Base-by-base conservation (phyloP, 176 grass and related monocot genomes). In the Microstegium vimineum region DNA sequence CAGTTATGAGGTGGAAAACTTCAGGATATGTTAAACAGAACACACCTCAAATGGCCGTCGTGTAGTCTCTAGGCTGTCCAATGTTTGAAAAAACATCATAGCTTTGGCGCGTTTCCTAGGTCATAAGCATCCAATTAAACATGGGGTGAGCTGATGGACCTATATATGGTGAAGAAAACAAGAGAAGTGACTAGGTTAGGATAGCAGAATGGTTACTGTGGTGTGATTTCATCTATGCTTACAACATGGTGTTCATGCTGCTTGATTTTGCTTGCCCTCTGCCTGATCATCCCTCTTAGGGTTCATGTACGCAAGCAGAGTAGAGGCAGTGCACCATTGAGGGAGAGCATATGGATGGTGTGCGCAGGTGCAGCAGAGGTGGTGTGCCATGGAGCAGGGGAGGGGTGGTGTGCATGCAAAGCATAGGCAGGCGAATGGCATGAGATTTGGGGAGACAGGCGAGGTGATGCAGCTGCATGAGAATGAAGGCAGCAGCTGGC, bases 1-100 rank as follows among this genome's bases (percentile, higher is more conserved):
- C 6, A 68, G 56, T 76, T 84, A 13, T 61, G 37, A 30, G 77
- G 64, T 75, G 60, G 4, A 77, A 27, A 77, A 78, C 13, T 77
- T 42, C 9, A 40, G 2, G 16, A 75, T 2, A 45, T 26, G 27
- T 32, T 23, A 57, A 74, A 31, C 32, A 35, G 41, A 61, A 2
- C 23, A 27, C 42, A 46, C 13, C 15, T 69, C 23, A 26, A 26
- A 71, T 35, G 6, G 2, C 61, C 4, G 10, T 37, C 0, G 0
- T 43, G 34, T 38, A 63, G 14, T 46, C 43, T 37, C 20, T 33
- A 66, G 56, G 4, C 56, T 59, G 56, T 25, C 56, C 56, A 57
- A 3, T 57, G 7, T 57, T 57, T 25, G n/a, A 59, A 59, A 59
- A 59, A 59, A 59, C 56, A 25, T 57, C 52, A 57, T 25, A 25